A percentile compares a stretch with the other conserved stretches of the same genome.
These are phyloP conservation scores for Penicillium sp. DNA, from an alignment of 2,329 filamentous ascomycete genomes.

Conservation along the genomic window DNA sequence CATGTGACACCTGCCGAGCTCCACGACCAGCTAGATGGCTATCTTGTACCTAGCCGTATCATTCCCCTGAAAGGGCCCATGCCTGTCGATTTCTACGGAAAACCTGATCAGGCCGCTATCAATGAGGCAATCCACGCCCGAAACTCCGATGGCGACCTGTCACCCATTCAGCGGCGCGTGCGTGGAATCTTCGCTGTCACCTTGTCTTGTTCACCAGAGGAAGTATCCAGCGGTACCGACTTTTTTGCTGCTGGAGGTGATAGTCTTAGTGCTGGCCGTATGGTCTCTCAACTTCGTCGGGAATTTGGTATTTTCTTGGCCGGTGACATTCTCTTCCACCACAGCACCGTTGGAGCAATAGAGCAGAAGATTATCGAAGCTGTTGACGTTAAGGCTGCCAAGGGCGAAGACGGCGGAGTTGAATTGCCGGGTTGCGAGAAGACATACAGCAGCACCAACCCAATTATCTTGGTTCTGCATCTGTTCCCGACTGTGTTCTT, in stretches of 20 bases:
- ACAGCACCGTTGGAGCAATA: constrained; percentile 45
- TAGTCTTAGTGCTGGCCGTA: constrained; percentile 52
- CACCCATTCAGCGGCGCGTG: constrained; percentile 38
- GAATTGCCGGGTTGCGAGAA: constrained; percentile 33
- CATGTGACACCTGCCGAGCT: constrained; percentile 15
- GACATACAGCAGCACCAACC: constrained; percentile 48
- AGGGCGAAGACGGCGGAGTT: constrained; percentile 17
- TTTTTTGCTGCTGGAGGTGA: constrained; percentile 56
- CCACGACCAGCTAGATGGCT: constrained; percentile 24
- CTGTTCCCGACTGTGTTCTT: constrained; percentile 50
- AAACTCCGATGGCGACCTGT: constrained; percentile 21
- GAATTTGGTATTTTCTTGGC: constrained; percentile 50
- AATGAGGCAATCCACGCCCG: constrained; percentile 28
- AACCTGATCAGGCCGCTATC: constrained; percentile 37
- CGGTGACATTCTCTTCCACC: constrained; percentile 52
- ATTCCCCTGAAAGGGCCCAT: constrained; percentile 35
- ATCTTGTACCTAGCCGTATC: constrained; percentile 40
- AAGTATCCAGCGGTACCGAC: constrained; percentile 44
- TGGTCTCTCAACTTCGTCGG: constrained; percentile 51
- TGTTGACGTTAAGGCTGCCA: constrained; percentile 10
- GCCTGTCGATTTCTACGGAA: constrained; percentile 29
- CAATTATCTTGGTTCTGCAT: constrained; percentile 49
- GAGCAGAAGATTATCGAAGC: constrained; percentile 12
- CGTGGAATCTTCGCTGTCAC: constrained; percentile 47
- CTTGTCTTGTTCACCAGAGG: constrained; percentile 38